Percentiles rank a stretch among this genome's conserved stretches.
These are phyloP conservation scores for Syzygium aqueum DNA, from an alignment of 345 rosid genomes.

Conservation along the genomic window DNA sequence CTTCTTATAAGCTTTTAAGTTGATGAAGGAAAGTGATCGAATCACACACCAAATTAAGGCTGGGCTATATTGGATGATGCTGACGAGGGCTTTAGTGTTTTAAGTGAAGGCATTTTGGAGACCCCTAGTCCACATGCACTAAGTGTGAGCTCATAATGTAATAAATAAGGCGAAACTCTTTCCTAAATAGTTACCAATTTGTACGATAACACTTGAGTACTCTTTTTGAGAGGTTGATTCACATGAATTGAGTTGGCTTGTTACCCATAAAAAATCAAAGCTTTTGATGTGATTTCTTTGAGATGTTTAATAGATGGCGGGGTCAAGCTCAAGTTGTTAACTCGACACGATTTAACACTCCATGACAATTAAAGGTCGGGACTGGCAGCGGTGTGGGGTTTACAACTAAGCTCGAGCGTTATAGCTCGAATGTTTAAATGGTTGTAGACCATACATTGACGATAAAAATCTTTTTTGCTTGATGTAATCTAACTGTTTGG, in stretches of 20 bases:
- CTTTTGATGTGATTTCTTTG: not conserved
- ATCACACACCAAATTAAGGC: not conserved
- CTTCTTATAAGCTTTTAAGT: not conserved
- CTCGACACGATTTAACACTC: not conserved
- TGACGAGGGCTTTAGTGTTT: not conserved
- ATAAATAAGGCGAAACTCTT: not conserved
- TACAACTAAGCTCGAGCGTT: not conserved
- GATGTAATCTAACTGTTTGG: not conserved
- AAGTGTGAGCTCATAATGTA: not conserved
- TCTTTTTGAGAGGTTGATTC: not conserved
- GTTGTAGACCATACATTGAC: not conserved
- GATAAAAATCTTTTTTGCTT: not conserved
- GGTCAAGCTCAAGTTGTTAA: not conserved
- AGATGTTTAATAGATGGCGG: not conserved
- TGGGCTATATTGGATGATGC: not conserved
- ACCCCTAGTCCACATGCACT: not conserved
- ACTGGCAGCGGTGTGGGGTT: not conserved
- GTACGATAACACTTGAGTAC: not conserved
- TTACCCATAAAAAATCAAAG: not conserved
- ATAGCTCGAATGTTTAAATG: not conserved
- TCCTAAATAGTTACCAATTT: not conserved
- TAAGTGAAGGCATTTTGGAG: not conserved
- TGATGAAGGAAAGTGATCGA: not conserved
- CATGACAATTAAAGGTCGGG: not conserved
- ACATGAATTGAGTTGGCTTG: not conserved